Base-by-base conservation (phyloP, 164 flowering plant genomes). In the Dillenia suffruticosa region DNA sequence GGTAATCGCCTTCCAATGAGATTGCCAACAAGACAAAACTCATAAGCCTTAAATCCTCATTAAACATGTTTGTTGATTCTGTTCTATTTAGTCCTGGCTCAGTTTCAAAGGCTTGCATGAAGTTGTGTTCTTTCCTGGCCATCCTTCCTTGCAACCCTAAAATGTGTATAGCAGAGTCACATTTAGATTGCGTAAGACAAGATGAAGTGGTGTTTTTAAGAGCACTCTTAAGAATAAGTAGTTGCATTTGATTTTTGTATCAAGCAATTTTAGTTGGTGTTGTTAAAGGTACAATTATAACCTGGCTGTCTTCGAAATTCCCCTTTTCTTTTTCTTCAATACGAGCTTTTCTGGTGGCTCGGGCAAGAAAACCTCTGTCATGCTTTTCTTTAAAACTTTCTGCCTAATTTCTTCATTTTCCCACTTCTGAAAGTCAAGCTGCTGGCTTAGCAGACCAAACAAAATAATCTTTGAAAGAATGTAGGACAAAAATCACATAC, bases 391-490 rank as follows among this genome's bases (percentile, higher is more conserved):
- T 76, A 91, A 53, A 40, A 77, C 76, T 59, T 70, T 78, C 47
- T 56, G 75, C 69, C 97, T 79, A 47, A 77, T 75, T 49, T 71
- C 81, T 75, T 89, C 97, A 81, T 91, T 80, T 54, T 74, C 82
- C 96, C 97, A 91, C 69, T 69, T 79, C 93, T 88, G 66, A 12
- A 55, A 14, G n/a, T n/a, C n/a, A n/a, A n/a, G n/a, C n/a, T n/a
- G n/a, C 70, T 61, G 46, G 59, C 10, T 57, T 54, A 16, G 15
- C 2, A 11, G 54, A 50, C 65, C 53, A 77, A n/a, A 12, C 9
- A 45, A 15, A 44, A 44, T 22, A 53, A 7, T 15, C 14, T 24
- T 24, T 49, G 10, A 22, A 43, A 44, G 46, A 15, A 40, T 16
- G 24, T 50, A 3, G 43, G 44, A 44, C 9, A 45, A 48, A 51